Evolutionary conservation across 1,284 basidiomycete genomes (phyloP).

Genomic region (Thecaphora frezii): DNA sequence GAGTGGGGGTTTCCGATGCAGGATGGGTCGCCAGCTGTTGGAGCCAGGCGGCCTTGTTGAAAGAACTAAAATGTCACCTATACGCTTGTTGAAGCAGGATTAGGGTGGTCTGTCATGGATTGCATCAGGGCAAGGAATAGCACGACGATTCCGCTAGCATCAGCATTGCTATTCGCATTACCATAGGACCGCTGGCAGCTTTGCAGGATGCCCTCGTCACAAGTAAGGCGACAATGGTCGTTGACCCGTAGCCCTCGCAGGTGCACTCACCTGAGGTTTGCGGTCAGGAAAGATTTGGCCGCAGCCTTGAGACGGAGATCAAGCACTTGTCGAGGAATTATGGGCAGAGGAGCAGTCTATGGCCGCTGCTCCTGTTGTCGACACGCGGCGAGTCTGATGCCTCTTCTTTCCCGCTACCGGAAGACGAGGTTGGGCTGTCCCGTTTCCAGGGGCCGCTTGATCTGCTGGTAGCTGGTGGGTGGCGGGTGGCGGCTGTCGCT

Average conservation of each 20-base stretch:
- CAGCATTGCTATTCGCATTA: no score
- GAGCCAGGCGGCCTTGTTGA: constrained; percentile 38
- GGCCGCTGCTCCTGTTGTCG: constrained; percentile 18
- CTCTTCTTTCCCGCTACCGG: not conserved
- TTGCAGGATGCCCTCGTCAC: not conserved
- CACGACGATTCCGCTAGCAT: no score
- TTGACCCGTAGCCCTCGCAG: no score
- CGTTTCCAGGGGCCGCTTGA: no score
- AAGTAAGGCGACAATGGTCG: no score
- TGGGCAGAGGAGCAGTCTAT: constrained; percentile 34
- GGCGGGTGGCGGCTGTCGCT: no score
- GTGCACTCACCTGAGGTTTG: constrained; percentile 29
- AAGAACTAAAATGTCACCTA: constrained; percentile 23
- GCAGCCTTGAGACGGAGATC: constrained; percentile 40
- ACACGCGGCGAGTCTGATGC: constrained; percentile 20
- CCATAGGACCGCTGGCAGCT: no score
- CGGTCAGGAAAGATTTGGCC: constrained; percentile 43
- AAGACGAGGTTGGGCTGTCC: not conserved
- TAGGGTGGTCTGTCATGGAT: constrained; percentile 23
- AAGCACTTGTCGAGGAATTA: constrained; percentile 41
- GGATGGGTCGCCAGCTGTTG: constrained; percentile 42
- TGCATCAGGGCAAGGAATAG: not conserved
- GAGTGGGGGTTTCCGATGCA: constrained; percentile 9
- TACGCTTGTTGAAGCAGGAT: constrained; percentile 24
- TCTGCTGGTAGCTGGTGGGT: no score